phyloP scores from a whole-genome alignment of 768 basidiomycete species.

The Tephrocybe rancida region DNA sequence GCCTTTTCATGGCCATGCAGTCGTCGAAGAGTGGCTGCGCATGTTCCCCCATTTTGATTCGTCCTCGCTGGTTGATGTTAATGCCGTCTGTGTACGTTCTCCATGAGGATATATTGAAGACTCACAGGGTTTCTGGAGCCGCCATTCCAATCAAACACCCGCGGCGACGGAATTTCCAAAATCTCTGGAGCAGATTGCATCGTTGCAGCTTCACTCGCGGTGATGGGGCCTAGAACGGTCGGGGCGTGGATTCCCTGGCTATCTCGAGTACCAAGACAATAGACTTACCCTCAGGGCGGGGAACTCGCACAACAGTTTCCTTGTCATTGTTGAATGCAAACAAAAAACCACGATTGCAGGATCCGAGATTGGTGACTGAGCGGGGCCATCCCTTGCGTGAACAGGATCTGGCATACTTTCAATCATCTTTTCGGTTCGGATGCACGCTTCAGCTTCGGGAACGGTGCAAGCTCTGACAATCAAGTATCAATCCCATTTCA shows the following conservation, averaged over 20 bases:
- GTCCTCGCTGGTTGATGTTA: slow-evolving; percentile 19
- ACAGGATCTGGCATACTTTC: slow-evolving; percentile 15
- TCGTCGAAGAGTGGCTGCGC: slow-evolving; percentile 16
- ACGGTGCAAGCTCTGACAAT: slow-evolving; percentile 9
- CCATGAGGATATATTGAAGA: slow-evolving; percentile 37
- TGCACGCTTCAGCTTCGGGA: slow-evolving; percentile 13
- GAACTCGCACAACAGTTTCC: slow-evolving; percentile 21
- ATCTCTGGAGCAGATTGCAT: slow-evolving; percentile 29
- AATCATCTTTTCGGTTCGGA: slow-evolving; percentile 11
- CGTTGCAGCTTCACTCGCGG: slow-evolving; percentile 40
- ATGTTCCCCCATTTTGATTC: slow-evolving; percentile 1
- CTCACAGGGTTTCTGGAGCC: slow-evolving; percentile 26
- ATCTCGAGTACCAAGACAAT: slow-evolving; percentile 8
- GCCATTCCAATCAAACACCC: slow-evolving; percentile 30
- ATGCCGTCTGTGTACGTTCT: slow-evolving; percentile 27
- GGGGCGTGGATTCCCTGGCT: background rate
- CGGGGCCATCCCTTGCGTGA: slow-evolving; percentile 1
- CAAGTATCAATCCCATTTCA: slow-evolving; percentile 20
- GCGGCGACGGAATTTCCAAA: slow-evolving; percentile 29
- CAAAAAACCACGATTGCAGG: slow-evolving; percentile 21
- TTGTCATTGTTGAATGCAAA: slow-evolving; percentile 17
- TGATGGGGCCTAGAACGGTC: slow-evolving; percentile 9
- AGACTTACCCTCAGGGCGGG: slow-evolving; percentile 19
- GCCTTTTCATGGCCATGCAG: slow-evolving; percentile 22
- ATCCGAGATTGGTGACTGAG: slow-evolving; percentile 12